Evolutionary conservation across 208 protist genomes (phyloP), one percentile per base, ranked within the genome.

Genomic region (Polymyxa betae): DNA sequence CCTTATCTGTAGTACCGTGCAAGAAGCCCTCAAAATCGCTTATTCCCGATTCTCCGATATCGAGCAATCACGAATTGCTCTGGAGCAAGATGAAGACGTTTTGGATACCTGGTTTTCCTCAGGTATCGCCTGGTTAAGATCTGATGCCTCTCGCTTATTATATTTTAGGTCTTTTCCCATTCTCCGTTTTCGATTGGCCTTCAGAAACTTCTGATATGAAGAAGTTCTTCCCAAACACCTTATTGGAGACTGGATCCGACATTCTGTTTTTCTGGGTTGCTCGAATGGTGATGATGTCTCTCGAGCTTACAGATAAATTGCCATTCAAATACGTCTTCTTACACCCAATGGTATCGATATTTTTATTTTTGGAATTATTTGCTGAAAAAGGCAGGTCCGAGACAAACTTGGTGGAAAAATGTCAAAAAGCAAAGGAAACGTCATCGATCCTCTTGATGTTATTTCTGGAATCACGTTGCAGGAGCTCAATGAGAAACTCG

Each of bases 221-320:
- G 87, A 93, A 94, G 38, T 99, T 98, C 94, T 99, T 98, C 93
- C 98, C 98, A 52, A 97, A 94, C 45, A 92, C 93, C 32, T 89
- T 99, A 5, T 96, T 99, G 89, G 98, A 99, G 95, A 99, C 99
- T 32, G 99, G 99, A 35, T 93, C 96, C 88, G 99, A 99, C 94
- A 99, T 99, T 92, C 90, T 99, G 38, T 99, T 99, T 95, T 99
- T 99, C 95, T 99, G 99, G 99, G 99, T 99, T 0, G 98, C 99
- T 29, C 94, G 99, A 90, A 99, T 99, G 99, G 98, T 99, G n/a
- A 99, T 99, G 98, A 96, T 98, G 82, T 97, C 97, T 77, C 93
- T 98, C 12, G 93, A 98, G 90, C 95, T 99, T 40, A 99, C 96
- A 20, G 96, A 94, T 41, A 77, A 41, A 92, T 94, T 98, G 41